Conservation (phyloP, 495 filamentous ascomycete species). For the Lasiosphaeriaceae sp. region DNA sequence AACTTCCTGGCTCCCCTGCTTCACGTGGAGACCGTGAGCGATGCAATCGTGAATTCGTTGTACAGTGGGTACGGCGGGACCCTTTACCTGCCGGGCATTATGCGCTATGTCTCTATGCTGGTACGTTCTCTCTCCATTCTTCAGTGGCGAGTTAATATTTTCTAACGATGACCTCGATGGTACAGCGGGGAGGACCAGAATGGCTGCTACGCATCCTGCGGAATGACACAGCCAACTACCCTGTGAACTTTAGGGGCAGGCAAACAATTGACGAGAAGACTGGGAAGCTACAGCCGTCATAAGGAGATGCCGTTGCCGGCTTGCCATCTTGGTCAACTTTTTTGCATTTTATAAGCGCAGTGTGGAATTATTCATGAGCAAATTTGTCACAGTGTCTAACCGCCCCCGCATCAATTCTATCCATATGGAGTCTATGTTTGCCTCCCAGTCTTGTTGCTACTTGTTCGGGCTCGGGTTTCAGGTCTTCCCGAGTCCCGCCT, state of each 20-base stretch:
- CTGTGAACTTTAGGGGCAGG: background rate
- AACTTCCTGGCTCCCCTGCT: slow-evolving; percentile 33
- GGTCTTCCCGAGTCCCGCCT: too few relatives aligned
- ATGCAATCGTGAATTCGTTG: slow-evolving; percentile 30
- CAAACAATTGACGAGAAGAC: slow-evolving; percentile 9
- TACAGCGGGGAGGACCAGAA: slow-evolving; percentile 10
- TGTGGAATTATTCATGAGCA: too few relatives aligned
- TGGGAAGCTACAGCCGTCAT: background rate
- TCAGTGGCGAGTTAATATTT: background rate
- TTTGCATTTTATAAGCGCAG: too few relatives aligned
- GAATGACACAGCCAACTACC: background rate
- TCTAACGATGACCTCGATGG: too few relatives aligned
- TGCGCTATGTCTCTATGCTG: slow-evolving; percentile 28
- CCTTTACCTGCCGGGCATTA: slow-evolving; percentile 32
- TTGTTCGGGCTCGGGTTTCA: too few relatives aligned
- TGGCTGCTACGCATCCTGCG: slow-evolving; percentile 4
- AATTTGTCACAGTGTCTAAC: too few relatives aligned
- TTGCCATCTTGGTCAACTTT: too few relatives aligned
- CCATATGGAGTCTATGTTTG: too few relatives aligned
- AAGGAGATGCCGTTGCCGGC: too few relatives aligned
- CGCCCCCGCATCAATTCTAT: too few relatives aligned
- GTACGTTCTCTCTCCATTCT: slow-evolving; percentile 11
- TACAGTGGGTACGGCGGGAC: slow-evolving; percentile 30
- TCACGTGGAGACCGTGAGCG: slow-evolving; percentile 33
- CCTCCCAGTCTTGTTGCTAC: too few relatives aligned